These are phyloP conservation scores for Stereum hirsutum DNA, from an alignment of 1,284 basidiomycete genomes.

Conservation along the genomic window DNA sequence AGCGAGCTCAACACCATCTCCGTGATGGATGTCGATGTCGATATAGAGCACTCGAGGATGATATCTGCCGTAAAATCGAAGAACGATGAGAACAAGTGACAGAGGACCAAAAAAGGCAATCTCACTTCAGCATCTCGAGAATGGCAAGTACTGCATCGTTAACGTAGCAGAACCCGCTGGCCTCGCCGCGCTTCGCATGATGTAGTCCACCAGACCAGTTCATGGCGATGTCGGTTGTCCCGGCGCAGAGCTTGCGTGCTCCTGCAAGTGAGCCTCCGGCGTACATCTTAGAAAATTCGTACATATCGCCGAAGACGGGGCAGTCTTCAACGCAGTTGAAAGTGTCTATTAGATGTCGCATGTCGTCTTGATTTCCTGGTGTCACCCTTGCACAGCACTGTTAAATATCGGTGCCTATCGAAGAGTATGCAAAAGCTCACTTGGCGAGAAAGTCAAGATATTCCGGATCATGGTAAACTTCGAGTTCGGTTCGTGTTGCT, in stretches of 20 bases:
- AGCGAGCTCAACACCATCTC: slow-evolving; percentile 94
- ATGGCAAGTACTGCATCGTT: slow-evolving; percentile 95
- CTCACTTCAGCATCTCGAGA: slow-evolving; percentile 82
- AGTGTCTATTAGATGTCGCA: slow-evolving; percentile 67
- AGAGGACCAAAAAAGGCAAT: slow-evolving; percentile 4
- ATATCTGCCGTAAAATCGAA: slow-evolving; percentile 38
- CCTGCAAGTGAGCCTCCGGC: slow-evolving; percentile 87
- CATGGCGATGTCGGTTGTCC: slow-evolving; percentile 91
- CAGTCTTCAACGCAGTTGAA: slow-evolving; percentile 94
- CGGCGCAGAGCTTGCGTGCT: slow-evolving; percentile 77
- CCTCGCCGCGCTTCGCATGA: slow-evolving; percentile 93
- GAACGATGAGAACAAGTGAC: slow-evolving; percentile 4
- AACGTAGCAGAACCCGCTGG: slow-evolving; percentile 94
- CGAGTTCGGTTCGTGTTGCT: slow-evolving; percentile 86
- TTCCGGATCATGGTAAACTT: slow-evolving; percentile 88
- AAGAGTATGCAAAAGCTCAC: slow-evolving; percentile 30
- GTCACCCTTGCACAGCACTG: slow-evolving; percentile 50
- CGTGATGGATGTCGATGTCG: slow-evolving; percentile 97
- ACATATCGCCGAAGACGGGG: slow-evolving; percentile 89
- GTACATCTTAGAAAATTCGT: slow-evolving; percentile 89
- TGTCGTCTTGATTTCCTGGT: slow-evolving; percentile 67
- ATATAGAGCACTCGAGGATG: slow-evolving; percentile 92
- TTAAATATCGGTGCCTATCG: slow-evolving; percentile 3
- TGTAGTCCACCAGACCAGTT: slow-evolving; percentile 97
- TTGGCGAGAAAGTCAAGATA: slow-evolving; percentile 92